These are phyloP conservation scores for Blastobotrys buckinghamii DNA, from an alignment of 1,139 yeast genomes.

Conservation along the genomic window DNA sequence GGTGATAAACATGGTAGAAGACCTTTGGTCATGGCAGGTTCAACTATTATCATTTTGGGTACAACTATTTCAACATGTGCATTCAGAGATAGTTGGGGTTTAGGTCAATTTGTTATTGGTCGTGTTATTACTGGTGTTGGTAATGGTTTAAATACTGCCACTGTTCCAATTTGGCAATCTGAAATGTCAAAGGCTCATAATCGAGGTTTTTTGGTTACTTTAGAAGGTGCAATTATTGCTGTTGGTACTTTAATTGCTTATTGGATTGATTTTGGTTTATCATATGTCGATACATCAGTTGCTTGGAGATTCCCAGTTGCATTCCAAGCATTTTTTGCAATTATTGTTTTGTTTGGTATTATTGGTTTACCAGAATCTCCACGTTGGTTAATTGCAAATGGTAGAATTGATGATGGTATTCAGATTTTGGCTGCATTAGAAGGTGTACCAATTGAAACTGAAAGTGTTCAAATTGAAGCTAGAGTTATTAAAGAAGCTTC, in stretches of 20 bases:
- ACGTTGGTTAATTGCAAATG: slow-evolving; percentile 45
- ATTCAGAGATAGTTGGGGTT: slow-evolving; percentile 52
- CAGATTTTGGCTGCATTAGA: slow-evolving; percentile 41
- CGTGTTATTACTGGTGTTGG: slow-evolving; percentile 75
- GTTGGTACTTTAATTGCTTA: slow-evolving; percentile 69
- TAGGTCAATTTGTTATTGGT: slow-evolving; percentile 71
- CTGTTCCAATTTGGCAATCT: slow-evolving; percentile 83
- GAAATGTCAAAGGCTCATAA: slow-evolving; percentile 70
- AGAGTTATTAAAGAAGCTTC: slow-evolving; percentile 22
- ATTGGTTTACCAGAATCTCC: slow-evolving; percentile 44
- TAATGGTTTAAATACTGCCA: slow-evolving; percentile 73
- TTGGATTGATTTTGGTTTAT: slow-evolving; percentile 59
- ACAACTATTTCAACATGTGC: slow-evolving; percentile 58
- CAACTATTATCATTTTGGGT: slow-evolving; percentile 50
- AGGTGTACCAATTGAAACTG: slow-evolving; percentile 14
- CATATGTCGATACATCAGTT: slow-evolving; percentile 41
- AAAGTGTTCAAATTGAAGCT: slow-evolving; percentile 16
- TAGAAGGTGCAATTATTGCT: slow-evolving; percentile 70
- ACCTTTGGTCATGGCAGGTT: slow-evolving; percentile 45
- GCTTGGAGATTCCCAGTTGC: slow-evolving; percentile 44
- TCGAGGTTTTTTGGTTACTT: slow-evolving; percentile 66
- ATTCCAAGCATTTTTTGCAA: slow-evolving; percentile 31
- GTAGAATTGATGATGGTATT: slow-evolving; percentile 35
- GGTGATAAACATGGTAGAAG: slow-evolving; percentile 34
- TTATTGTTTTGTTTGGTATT: slow-evolving; percentile 19